Evolutionary conservation across 768 basidiomycete genomes (phyloP), one percentile per base, ranked within the genome.

Genomic region (Macrolepiota albuminosa): DNA sequence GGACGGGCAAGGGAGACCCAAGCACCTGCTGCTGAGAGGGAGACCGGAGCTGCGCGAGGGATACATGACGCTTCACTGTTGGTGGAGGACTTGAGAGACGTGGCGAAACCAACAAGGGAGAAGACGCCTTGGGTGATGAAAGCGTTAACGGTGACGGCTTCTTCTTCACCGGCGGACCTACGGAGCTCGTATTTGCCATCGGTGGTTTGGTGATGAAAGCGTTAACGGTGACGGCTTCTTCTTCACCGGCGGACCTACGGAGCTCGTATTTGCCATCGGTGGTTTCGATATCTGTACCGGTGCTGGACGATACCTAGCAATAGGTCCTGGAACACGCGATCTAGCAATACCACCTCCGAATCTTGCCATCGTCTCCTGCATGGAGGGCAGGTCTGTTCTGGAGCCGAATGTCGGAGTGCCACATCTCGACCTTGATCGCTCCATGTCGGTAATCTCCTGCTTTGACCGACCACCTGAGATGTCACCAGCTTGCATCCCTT

Each of bases 341-440:
- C 66, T 64, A 31, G 59, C 52, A 29, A 62, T 52, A 18, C 66
- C 59, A 8, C 70, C 69, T 4, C 76, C 77, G 56, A 80, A 78
- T 40, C 75, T 73, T 26, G 75, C 68, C 60, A 79, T 67, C 11
- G 75, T 72, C 61, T 82, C 80, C 60, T 78, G 76, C 18, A 77
- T 72, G 11, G 78, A 79, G 0, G 80, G 78, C 7, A 82, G 67
- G 6, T 77, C 72, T 54, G 75, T 74, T 37, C 78, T 76, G 1
- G 85, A 86, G 14, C 84, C 85, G 63, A 86, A 85, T 1, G 85
- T 84, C 10, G 85, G 84, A 3, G 85, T 85, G 10, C 80, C 83
- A 61, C 83, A 85, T 42, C 84, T 73, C 4, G 83, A 84, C 42
- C 73, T 77, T 24, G 79, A 75, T 24, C 77, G 76, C 48, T 80